Evolutionary conservation across 352 stramenopile species (phyloP).

Genomic region (Pythium sukuiense): DNA sequence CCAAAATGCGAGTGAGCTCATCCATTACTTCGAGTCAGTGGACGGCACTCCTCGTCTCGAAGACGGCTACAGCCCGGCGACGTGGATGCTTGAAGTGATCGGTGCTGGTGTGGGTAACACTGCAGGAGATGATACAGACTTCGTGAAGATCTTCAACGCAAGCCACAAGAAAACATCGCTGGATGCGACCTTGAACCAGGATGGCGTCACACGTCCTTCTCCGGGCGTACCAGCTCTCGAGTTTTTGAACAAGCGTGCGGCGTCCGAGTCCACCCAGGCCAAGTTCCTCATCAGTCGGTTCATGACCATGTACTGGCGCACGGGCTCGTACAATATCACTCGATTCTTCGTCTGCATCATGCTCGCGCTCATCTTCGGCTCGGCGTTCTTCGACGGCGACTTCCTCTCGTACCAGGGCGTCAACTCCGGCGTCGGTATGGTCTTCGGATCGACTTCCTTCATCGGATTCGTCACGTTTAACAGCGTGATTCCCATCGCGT

Average conservation of each 20-base stretch:
- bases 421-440: conserved; percentile 45
- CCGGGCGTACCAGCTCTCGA: conserved; percentile 5
- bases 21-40: conserved; percentile 61
- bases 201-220: conserved; percentile 9
- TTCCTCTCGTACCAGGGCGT: conserved; percentile 27
- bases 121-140: conserved; percentile 3
- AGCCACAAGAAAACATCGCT: conserved; percentile 9
- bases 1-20: conserved; percentile 25
- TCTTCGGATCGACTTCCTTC: conserved; percentile 72
- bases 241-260: conserved; percentile 23
- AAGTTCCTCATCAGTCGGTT: conserved; percentile 24
- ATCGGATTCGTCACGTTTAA: conserved; percentile 66
- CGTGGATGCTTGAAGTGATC: conserved; percentile 46
- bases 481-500: conserved; percentile 55
- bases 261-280: conserved; percentile 14
- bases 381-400: conserved; percentile 41
- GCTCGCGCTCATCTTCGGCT: conserved; percentile 61
- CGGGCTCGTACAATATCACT: conserved; percentile 65
- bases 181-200: conserved; percentile 3
- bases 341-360: conserved; percentile 50
- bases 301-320: conserved; percentile 29
- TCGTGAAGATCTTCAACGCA: conserved; percentile 12
- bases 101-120: conserved; percentile 48
- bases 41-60: conserved; percentile 34
- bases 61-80: conserved; percentile 39